Conservation (phyloP, 805 yeast species). For the Diddensiella santjacobensis region DNA sequence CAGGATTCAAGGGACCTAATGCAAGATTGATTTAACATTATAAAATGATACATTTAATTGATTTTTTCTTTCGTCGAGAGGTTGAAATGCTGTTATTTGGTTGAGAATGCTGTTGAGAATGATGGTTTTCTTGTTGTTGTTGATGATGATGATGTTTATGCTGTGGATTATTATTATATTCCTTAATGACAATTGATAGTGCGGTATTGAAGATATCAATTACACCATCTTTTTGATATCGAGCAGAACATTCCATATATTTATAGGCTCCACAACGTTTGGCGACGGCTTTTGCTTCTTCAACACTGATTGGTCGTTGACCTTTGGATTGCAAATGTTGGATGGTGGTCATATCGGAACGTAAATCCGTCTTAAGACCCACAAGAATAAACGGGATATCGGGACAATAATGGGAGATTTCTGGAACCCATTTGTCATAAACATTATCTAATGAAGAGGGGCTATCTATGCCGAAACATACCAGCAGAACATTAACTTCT, state of each 20-base stretch:
- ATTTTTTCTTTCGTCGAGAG: constrained; percentile 9
- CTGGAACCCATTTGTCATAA: constrained; percentile 83
- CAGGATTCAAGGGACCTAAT: background rate
- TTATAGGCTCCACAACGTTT: constrained; percentile 61
- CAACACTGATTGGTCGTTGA: constrained; percentile 29
- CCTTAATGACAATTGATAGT: constrained; percentile 33
- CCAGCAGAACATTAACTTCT: constrained; percentile 67
- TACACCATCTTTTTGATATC: constrained; percentile 51
- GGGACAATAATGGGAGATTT: constrained; percentile 77
- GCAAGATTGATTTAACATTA: constrained; percentile 5
- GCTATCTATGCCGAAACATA: constrained; percentile 71
- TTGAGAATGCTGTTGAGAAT: background rate
- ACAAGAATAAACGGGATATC: constrained; percentile 71
- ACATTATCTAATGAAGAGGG: constrained; percentile 65
- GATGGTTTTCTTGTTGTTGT: background rate
- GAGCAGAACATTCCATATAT: constrained; percentile 79
- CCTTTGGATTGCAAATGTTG: constrained; percentile 27
- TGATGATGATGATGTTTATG: background rate
- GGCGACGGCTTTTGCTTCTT: constrained; percentile 52
- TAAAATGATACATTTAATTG: constrained; percentile 12
- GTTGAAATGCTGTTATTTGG: background rate
- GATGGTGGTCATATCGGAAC: constrained; percentile 24
- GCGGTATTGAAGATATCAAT: constrained; percentile 65
- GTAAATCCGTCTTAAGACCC: constrained; percentile 76
- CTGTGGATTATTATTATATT: background rate